These are phyloP conservation scores for sunflower (Helianthus annuus) DNA, from an alignment of 129 eudicot species.

Conservation along the genomic window DNA sequence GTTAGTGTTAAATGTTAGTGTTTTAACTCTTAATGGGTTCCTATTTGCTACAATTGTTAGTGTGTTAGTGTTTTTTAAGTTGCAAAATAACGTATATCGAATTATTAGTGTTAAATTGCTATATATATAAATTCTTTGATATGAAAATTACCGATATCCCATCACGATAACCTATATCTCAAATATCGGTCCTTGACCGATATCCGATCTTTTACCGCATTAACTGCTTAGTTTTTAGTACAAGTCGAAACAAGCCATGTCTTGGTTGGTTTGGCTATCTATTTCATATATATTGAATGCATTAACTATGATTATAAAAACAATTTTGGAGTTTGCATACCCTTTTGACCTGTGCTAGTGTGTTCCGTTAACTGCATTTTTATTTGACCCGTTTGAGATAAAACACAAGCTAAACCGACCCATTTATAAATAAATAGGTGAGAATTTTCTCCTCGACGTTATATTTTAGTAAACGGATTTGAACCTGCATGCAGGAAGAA, in stretches of 20 bases:
- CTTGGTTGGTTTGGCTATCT: not conserved
- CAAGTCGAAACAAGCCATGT: not conserved
- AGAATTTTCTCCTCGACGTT: not conserved
- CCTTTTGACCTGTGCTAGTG: not conserved
- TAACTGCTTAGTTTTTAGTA: not conserved
- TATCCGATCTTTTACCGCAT: too few relatives aligned
- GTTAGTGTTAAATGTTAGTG: too few relatives aligned
- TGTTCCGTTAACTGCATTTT: not conserved
- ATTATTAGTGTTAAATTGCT: too few relatives aligned
- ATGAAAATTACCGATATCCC: too few relatives aligned
- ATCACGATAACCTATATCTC: too few relatives aligned
- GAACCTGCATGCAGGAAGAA: slow-evolving; percentile 29
- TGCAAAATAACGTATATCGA: too few relatives aligned
- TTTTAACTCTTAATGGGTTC: too few relatives aligned
- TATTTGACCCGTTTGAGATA: not conserved
- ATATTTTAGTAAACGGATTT: not conserved
- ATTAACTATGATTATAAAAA: not conserved
- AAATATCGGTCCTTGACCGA: too few relatives aligned
- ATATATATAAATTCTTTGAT: too few relatives aligned
- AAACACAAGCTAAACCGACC: not conserved
- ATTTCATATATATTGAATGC: not conserved
- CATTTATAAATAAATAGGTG: slow-evolving; percentile 4
- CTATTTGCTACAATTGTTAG: too few relatives aligned
- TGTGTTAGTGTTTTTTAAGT: too few relatives aligned
- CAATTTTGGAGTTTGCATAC: not conserved